Conservation (phyloP, 169 alveolate genomes). For the Cryptosporidium felis region DNA sequence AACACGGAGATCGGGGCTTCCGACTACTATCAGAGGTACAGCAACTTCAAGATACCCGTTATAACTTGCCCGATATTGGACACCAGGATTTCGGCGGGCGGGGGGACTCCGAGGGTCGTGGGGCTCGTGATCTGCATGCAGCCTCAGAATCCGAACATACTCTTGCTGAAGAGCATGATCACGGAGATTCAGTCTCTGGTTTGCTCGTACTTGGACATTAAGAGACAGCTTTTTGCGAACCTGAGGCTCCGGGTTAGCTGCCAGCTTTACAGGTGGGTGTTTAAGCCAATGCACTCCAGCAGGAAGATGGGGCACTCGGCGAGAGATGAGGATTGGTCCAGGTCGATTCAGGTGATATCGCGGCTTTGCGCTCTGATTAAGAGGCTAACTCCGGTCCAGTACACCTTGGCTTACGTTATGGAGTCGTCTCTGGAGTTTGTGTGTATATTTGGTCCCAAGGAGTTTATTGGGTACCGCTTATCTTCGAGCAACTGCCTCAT, state of each 20-base stretch:
- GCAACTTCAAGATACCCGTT: slow-evolving; percentile 41
- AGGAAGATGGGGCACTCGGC: not conserved
- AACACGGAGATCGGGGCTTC: slow-evolving; percentile 15
- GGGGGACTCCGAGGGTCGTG: not conserved
- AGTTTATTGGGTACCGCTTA: slow-evolving; percentile 24
- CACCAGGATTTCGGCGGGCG: not conserved
- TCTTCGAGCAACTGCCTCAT: not conserved
- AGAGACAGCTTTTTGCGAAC: not conserved
- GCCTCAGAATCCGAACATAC: slow-evolving; percentile 69
- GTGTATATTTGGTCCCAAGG: slow-evolving; percentile 44
- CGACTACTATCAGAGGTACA: slow-evolving; percentile 36
- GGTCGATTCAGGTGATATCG: slow-evolving; percentile 17
- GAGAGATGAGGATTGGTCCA: slow-evolving; percentile 3
- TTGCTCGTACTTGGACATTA: slow-evolving; percentile 22
- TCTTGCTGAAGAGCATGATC: slow-evolving; percentile 9
- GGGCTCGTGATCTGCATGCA: slow-evolving; percentile 52
- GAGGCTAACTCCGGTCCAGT: slow-evolving; percentile 33
- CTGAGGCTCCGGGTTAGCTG: not conserved
- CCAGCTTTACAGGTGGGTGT: slow-evolving; percentile 58
- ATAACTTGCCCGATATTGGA: slow-evolving; percentile 53
- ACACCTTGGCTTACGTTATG: slow-evolving; percentile 2
- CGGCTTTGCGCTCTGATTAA: slow-evolving; percentile 9
- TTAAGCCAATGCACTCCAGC: slow-evolving; percentile 17
- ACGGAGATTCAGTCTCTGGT: slow-evolving; percentile 28
- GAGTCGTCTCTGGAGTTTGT: slow-evolving; percentile 8